Base-by-base conservation (phyloP, 768 basidiomycete species). In the Tylopilus felleus region DNA sequence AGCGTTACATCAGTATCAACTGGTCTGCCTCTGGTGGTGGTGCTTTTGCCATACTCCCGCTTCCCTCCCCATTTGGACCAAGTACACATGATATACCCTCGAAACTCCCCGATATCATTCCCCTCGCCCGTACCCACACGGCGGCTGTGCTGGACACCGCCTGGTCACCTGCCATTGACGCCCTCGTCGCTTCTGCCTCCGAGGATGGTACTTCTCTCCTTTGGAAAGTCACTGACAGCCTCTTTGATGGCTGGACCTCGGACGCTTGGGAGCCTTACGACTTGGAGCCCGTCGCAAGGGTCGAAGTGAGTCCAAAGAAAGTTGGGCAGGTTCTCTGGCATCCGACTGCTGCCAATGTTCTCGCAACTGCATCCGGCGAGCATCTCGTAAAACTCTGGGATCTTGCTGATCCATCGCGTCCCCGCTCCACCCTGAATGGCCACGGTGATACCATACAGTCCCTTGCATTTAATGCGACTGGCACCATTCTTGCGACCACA, bases 291-390 rank as follows among this genome's bases (percentile, higher is more conserved):
- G 83, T 93, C n/a, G 75, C 83, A 33, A 81, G 83, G 56, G 84
- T 92, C 73, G 84, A 85, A 62, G 90, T 78, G 13, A 89, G 86
- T 8, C 79, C 87, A 1, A 84, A 93, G 56, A 97, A 98, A 75
- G 83, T 96, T 56, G 96, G 96, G 0, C 96, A 98, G 65, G 89
- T 97, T 39, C 73, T 90, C 28, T 99, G 92, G 80, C 93, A 98
- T 69, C 94, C 96, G 1, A 90, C 90, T 2, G 93, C 97, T 0
- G 70, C 83, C 27, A 87, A 92, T 62, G 85, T 98, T 17, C 77
- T 99, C 35, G 92, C 94, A 5, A 85, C 81, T 49, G 79, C 85
- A 1, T 80, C 82, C 0, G 92, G 90, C 43, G 96, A 99, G 58
- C 85, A 97, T 66, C 80, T 84, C 42, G 83, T 97, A 56, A 90